Evolutionary conservation across 306 rosid species (phyloP).

Genomic region (Prunus mongolica): DNA sequence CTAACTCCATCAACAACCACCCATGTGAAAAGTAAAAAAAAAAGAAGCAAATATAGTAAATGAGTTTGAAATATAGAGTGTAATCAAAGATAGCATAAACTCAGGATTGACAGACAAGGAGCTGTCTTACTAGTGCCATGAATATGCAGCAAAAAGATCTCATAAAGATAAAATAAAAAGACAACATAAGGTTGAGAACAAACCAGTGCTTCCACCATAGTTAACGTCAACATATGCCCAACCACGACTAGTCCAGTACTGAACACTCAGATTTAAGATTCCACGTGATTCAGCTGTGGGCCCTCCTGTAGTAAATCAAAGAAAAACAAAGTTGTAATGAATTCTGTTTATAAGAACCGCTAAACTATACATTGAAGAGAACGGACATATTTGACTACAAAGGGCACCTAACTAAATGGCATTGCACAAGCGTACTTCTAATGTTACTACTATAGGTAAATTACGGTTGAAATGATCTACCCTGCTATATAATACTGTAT

Average conservation of each 20-base stretch:
- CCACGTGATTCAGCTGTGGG: constrained; percentile 85
- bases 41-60: neutral
- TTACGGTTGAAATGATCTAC: neutral
- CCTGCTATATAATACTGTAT: neutral
- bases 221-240: constrained; percentile 92
- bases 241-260: constrained; percentile 93
- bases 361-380: constrained; percentile 4
- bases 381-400: neutral
- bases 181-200: constrained; percentile 31
- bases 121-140: no score
- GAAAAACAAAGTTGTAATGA: neutral
- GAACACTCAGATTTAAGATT: constrained; percentile 63
- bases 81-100: neutral
- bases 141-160: neutral
- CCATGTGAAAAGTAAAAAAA: neutral
- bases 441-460: neutral
- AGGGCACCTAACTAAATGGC: neutral
- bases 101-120: neutral
- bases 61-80: neutral
- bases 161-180: neutral
- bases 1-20: neutral
- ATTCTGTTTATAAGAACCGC: neutral
- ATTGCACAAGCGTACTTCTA: neutral
- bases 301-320: constrained; percentile 67
- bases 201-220: constrained; percentile 99